A percentile compares a stretch with the other conserved stretches of the same genome.
Evolutionary conservation across 2,329 filamentous ascomycete species (phyloP).

Genomic region (Bipolaris cookei): DNA sequence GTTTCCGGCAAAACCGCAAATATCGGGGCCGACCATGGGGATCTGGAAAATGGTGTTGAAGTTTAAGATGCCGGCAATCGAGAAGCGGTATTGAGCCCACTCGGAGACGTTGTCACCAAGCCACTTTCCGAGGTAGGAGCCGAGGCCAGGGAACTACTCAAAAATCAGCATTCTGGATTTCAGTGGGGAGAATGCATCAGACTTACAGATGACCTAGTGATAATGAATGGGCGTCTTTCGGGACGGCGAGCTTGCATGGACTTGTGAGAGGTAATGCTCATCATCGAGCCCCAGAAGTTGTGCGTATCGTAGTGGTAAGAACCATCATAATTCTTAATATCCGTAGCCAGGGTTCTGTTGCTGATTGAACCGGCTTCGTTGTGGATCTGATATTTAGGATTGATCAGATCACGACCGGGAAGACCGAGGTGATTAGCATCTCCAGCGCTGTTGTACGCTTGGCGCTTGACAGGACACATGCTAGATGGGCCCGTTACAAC

Average conservation of each 20-base stretch:
- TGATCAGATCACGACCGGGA: constrained; percentile 68
- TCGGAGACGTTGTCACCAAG: constrained; percentile 59
- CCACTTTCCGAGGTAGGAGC: constrained; percentile 65
- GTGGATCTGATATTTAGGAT: constrained; percentile 69
- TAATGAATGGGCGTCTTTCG: constrained; percentile 68
- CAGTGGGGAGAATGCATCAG: background rate
- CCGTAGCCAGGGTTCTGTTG: constrained; percentile 65
- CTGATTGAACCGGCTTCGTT: constrained; percentile 57
- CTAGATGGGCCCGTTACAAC: constrained; percentile 12
- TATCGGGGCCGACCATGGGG: constrained; percentile 62
- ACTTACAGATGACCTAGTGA: constrained; percentile 69
- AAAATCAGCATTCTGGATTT: background rate
- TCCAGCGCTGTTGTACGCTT: constrained; percentile 46
- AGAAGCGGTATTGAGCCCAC: constrained; percentile 53
- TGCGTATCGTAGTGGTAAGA: constrained; percentile 75
- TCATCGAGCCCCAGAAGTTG: constrained; percentile 77
- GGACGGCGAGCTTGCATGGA: constrained; percentile 72
- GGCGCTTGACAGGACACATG: constrained; percentile 10
- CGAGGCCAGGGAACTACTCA: constrained; percentile 69
- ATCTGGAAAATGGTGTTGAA: constrained; percentile 56
- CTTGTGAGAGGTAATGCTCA: constrained; percentile 69
- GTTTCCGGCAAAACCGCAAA: constrained; percentile 75
- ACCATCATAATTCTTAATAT: constrained; percentile 71
- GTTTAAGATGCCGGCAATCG: constrained; percentile 51
- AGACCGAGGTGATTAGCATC: constrained; percentile 57